Evolutionary conservation across 768 basidiomycete genomes (phyloP), one percentile per base, ranked within the genome.

Genomic region (Pisolithus marmoratus): DNA sequence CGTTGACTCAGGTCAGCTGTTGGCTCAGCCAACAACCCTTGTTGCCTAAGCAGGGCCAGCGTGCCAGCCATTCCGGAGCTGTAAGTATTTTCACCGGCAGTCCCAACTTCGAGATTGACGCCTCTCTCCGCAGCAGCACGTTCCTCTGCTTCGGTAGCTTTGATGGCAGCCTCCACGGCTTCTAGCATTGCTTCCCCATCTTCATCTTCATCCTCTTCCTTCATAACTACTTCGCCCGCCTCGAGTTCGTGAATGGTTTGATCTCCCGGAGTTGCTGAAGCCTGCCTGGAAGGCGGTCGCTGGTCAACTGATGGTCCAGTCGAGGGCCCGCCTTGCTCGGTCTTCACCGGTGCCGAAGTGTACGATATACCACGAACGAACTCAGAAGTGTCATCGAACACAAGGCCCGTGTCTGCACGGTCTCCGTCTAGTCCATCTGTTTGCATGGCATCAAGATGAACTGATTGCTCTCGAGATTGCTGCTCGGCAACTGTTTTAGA

Each of bases 301-400:
- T 66, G 63, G 42, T 71, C 65, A 24, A 58, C 55, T n/a, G 61
- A 56, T 42, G 67, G 56, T 15, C 55, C 57, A 8, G 56, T 27
- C 19, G 67, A 47, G 2, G 63, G 52, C 59, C 76, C 77, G 48
- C 62, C 71, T 6, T 66, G 75, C 60, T 80, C 82, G 34, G 60
- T 63, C 59, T 85, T 81, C 31, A 74, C 74, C 38, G 73, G 70
- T 1, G 78, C 66, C 0, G 85, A 83, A 56, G 83, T 81, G 56
- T 82, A 83, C 2, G 83, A 82, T 44, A 91, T 89, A 15, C 84
- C 84, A 17, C 94, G 84, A 38, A 98, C 90, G 58, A 99, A 99
- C 66, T 97, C 95, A 1, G 93, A 92, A 0, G 95, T 98, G 59
- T 97, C 94, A 63, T 98, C 94, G 56, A 99, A 93, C 0, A 87